These are phyloP conservation scores for Backusella luteola DNA, from an alignment of 192 early-diverging fungal genomes.

Conservation along the genomic window DNA sequence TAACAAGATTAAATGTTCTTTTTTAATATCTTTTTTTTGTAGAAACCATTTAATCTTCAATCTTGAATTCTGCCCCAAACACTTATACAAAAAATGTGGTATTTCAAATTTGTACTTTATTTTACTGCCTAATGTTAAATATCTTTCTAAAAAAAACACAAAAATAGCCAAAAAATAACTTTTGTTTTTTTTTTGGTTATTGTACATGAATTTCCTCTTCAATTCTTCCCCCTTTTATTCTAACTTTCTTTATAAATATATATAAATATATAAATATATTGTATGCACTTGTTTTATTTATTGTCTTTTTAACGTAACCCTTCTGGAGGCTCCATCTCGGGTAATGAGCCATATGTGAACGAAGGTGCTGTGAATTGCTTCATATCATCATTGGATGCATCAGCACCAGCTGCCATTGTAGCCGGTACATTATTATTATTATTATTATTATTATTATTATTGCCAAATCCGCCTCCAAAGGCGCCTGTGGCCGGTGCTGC, in stretches of 20 bases:
- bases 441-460: too few species aligned
- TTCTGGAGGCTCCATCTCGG: conserved; percentile 43
- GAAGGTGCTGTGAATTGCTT: conserved; percentile 14
- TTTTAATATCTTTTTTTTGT: conserved; percentile 1
- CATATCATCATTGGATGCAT: not conserved
- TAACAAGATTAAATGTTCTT: conserved; percentile 8
- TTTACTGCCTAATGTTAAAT: conserved; percentile 1
- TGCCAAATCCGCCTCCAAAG: not conserved
- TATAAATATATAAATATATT: conserved; percentile 15
- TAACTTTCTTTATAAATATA: not conserved
- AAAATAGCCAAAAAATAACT: not conserved
- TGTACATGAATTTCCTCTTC: not conserved
- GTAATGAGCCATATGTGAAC: conserved; percentile 39
- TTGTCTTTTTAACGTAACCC: not conserved
- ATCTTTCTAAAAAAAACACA: not conserved
- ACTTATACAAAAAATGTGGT: not conserved
- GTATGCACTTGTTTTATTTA: not conserved
- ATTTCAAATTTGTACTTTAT: conserved; percentile 8
- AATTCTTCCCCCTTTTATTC: not conserved
- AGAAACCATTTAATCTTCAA: not conserved
- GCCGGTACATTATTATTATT: not conserved
- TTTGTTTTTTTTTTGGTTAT: not conserved
- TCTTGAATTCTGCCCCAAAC: not conserved
- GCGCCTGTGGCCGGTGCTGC: not conserved
- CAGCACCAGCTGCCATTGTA: not conserved